phyloP scores from a whole-genome alignment of 441 rosid genomes.

The Pelargonium citronellum region DNA sequence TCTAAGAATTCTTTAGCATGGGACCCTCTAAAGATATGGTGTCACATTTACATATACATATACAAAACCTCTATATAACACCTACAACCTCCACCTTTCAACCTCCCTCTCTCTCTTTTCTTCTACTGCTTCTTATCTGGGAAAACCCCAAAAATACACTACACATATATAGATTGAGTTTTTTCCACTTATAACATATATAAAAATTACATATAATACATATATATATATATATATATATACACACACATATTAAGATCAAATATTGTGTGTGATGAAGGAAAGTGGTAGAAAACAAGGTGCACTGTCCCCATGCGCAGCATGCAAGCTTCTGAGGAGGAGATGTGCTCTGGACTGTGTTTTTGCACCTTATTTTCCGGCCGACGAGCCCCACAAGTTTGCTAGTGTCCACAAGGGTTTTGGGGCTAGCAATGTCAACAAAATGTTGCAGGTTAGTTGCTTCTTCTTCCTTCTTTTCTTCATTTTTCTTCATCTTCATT shows the following conservation, averaged over 20 bases:
- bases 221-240: no score
- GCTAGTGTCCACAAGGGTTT: conserved; percentile 84
- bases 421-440: conserved; percentile 91
- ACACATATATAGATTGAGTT: no score
- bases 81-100: conserved; percentile 18
- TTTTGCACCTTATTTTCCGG: conserved; percentile 84
- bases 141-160: no score
- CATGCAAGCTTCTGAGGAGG: conserved; percentile 81
- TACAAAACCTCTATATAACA: conserved; percentile 37
- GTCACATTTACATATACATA: conserved; percentile 19
- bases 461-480: no score
- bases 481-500: no score
- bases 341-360: conserved; percentile 72
- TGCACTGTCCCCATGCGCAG: conserved; percentile 71
- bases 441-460: conserved; percentile 65
- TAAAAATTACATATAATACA: no score
- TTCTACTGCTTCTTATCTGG: not conserved
- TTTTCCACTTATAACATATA: no score
- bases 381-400: conserved; percentile 76
- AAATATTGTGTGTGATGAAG: conserved; percentile 23
- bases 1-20: conserved; percentile 39
- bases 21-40: conserved; percentile 53
- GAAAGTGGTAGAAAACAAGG: conserved; percentile 45
- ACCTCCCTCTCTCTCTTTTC: conserved; percentile 1
- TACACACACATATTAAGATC: no score